Base-by-base conservation (phyloP, 2,329 filamentous ascomycete species). In the Calonectria crousiana region DNA sequence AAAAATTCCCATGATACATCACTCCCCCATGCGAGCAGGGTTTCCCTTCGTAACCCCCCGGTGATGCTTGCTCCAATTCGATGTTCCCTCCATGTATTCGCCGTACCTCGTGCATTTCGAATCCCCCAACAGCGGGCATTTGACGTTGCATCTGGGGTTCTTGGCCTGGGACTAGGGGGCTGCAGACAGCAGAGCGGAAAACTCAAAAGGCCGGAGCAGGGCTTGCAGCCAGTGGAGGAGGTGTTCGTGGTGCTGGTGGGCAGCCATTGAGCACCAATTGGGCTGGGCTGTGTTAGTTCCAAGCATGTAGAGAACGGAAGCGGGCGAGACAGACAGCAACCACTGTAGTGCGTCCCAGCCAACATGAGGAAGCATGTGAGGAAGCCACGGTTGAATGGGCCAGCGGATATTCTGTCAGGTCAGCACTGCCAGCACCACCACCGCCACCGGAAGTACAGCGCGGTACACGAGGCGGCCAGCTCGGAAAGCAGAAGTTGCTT, bases 161-260 rank as follows among this genome's bases (percentile, higher is more conserved):
- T 68, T 72, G 65, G 56, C 65, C 52, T 69, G 53, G 67, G 53
- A 20, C 41, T 28, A 14, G 23, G 28, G 66, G 66, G 58, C 26
- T 58, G 51, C 66, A 44, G 30, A 68, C 51, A 30, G 66, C 11
- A 69, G 36, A 60, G 34, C 30, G 44, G 38, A 47, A 73, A 69
- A 64, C 34, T 36, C 65, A 18, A 49, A 53, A 56, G 36, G 26
- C 20, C 30, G 28, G 69, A 67, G 41, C 30, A 60, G 44, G 44
- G 52, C 69, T 72, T 72, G 69, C 64, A 72, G 60, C 66, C 67
- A 67, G 67, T 73, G 71, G 58, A 73, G 56, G 65, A 73, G 71
- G 58, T 32, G 71, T 73, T 73, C 71, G 58, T 60, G 67, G 58
- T 58, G 60, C 67, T 60, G 52, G 58, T 8, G 66, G 56, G 32